phyloP scores from a whole-genome alignment of 495 filamentous ascomycete genomes.

The Lasiosphaeriaceae sp. region DNA sequence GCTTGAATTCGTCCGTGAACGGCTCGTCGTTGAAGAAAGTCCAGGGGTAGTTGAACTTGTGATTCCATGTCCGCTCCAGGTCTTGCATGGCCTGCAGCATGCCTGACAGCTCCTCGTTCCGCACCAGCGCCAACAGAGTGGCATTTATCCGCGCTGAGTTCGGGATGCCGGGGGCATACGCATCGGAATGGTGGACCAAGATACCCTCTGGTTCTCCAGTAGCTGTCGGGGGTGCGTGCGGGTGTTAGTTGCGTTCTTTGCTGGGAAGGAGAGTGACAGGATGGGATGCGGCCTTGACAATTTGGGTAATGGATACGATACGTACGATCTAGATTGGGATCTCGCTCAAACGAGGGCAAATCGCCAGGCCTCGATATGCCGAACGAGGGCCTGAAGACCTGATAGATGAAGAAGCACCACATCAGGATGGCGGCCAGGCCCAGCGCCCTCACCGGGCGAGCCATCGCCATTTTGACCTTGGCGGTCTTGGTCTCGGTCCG shows the following conservation, averaged over 20 bases:
- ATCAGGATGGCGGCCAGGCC: constrained; percentile 64
- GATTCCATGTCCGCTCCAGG: constrained; percentile 92
- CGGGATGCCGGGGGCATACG: constrained; percentile 66
- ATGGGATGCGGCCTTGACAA: too few species aligned
- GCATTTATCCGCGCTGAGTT: constrained; percentile 84
- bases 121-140: constrained; percentile 87
- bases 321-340: constrained; percentile 80
- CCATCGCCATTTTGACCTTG: constrained; percentile 62
- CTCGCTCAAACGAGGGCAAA: constrained; percentile 55
- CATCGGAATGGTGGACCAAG: constrained; percentile 64
- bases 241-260: constrained; percentile 8
- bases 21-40: constrained; percentile 97
- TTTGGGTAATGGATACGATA: neutral
- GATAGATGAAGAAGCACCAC: constrained; percentile 70
- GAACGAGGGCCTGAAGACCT: constrained; percentile 53
- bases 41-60: constrained; percentile 99
- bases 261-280: neutral
- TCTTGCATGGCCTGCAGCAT: constrained; percentile 86
- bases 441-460: constrained; percentile 76
- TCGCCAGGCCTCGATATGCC: constrained; percentile 33
- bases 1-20: constrained; percentile 91
- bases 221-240: constrained; percentile 45
- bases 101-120: constrained; percentile 81
- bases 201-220: constrained; percentile 77
- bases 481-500: too few species aligned